These are phyloP conservation scores for Camelina hispida DNA, from an alignment of 345 rosid species.

Conservation along the genomic window DNA sequence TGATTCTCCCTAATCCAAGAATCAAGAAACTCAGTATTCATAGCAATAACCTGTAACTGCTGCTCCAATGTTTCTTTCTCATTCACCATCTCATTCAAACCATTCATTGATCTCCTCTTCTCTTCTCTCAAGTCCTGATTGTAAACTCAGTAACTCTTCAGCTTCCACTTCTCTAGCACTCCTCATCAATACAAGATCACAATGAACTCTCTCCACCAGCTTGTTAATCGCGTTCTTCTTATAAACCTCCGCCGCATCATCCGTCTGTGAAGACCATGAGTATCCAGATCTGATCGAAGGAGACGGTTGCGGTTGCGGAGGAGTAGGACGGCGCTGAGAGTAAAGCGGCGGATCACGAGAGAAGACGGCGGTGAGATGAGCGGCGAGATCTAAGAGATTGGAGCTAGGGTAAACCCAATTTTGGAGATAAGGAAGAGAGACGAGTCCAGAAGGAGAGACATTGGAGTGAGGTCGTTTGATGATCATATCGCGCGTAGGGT, in stretches of 20 bases:
- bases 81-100: conserved; percentile 70
- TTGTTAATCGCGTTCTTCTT: conserved; percentile 75
- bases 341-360: conserved; percentile 85
- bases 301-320: conserved; percentile 40
- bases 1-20: conserved; percentile 74
- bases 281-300: conserved; percentile 47
- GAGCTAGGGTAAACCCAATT: conserved; percentile 88
- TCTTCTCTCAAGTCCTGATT: conserved; percentile 64
- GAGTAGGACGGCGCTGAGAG: conserved; percentile 68
- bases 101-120: conserved; percentile 64
- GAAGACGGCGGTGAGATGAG: conserved; percentile 58
- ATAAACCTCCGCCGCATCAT: conserved; percentile 71
- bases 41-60: conserved; percentile 77
- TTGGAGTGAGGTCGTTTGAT: conserved; percentile 85
- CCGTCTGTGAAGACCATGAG: conserved; percentile 44
- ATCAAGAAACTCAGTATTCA: conserved; percentile 72
- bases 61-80: conserved; percentile 83
- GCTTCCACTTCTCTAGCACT: conserved; percentile 74
- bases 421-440: conserved; percentile 77
- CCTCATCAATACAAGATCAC: conserved; percentile 62
- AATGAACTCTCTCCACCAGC: conserved; percentile 67
- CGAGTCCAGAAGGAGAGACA: conserved; percentile 88
- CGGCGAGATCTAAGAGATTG: conserved; percentile 69
- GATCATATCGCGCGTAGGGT: conserved; percentile 95
- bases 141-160: conserved; percentile 75